Evolutionary conservation across 345 rosid species (phyloP).

Genomic region (Ceriops zippeliana): DNA sequence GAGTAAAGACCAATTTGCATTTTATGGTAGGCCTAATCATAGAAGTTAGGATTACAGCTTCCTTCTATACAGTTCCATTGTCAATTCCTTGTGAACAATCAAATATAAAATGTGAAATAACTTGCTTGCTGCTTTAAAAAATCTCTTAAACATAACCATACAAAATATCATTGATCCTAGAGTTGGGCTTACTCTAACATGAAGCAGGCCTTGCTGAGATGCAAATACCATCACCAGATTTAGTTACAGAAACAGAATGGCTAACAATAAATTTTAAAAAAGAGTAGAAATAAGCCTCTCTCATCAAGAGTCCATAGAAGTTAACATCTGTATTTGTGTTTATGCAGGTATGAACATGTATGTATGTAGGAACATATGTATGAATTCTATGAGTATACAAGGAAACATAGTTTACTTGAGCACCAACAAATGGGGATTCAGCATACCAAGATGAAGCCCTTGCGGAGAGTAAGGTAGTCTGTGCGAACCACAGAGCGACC

Average conservation of each 20-base stretch:
- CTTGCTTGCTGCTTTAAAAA: background rate
- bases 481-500: conserved; percentile 79
- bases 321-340: background rate
- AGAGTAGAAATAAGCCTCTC: too few species aligned
- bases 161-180: background rate
- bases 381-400: too few species aligned
- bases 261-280: background rate
- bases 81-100: background rate
- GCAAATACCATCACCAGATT: background rate
- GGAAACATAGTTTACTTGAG: background rate
- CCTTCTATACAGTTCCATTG: background rate
- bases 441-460: conserved; percentile 76
- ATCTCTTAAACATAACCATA: background rate
- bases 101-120: background rate
- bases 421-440: conserved; percentile 9
- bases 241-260: background rate
- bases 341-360: background rate
- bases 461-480: conserved; percentile 85
- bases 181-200: background rate
- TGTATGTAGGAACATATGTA: too few species aligned
- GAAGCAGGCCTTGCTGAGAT: background rate
- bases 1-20: background rate
- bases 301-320: background rate
- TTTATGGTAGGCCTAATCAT: background rate
- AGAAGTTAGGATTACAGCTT: background rate